A percentile compares a stretch with the other conserved stretches of the same genome.
These are phyloP conservation scores for Tritrichomonas musculus DNA, from an alignment of 208 protist species.

Conservation along the genomic window DNA sequence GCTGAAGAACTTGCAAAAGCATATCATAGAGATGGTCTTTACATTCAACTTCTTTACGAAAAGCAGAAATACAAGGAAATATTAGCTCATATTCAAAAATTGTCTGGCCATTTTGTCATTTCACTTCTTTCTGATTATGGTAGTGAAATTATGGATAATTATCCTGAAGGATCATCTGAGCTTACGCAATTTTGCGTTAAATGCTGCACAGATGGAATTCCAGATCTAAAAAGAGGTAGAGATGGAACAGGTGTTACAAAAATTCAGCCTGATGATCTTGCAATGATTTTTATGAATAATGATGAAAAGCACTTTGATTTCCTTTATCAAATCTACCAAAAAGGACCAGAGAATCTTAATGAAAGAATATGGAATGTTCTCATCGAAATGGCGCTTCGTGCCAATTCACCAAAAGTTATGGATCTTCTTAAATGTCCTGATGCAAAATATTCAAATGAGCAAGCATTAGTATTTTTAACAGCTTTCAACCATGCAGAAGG, in stretches of 20 bases:
- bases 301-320: background rate
- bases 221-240: background rate
- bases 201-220: background rate
- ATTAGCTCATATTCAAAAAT: background rate
- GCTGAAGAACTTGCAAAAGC: background rate
- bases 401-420: background rate
- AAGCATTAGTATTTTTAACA: background rate
- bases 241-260: background rate
- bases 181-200: background rate
- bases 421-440: background rate
- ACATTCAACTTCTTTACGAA: background rate
- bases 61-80: background rate
- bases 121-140: background rate
- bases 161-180: background rate
- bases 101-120: background rate
- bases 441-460: background rate
- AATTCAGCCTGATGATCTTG: background rate
- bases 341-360: background rate
- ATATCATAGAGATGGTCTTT: background rate
- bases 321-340: background rate
- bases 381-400: background rate
- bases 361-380: background rate
- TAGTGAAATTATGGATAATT: slow-evolving; percentile 8
- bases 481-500: background rate
- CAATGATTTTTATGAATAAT: background rate